Evolutionary conservation across 768 basidiomycete genomes (phyloP).

Genomic region (Lactarius sp.): DNA sequence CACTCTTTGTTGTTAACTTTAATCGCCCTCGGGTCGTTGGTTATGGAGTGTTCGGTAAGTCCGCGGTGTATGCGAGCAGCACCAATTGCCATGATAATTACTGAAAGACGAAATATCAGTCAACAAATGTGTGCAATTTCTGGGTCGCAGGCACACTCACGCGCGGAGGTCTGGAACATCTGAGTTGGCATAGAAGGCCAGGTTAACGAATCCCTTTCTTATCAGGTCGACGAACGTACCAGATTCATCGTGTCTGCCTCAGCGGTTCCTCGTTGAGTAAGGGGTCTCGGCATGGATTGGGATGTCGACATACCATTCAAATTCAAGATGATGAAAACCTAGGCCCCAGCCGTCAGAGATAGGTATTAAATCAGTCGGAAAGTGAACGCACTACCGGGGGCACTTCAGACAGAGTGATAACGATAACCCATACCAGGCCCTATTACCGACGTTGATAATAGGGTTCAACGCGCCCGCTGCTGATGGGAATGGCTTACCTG

Average conservation of each 20-base stretch:
- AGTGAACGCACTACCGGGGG: background rate
- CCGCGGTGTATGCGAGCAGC: constrained; percentile 1
- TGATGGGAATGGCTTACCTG: background rate
- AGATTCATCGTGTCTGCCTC: background rate
- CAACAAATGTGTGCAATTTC: background rate
- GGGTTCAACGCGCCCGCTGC: background rate
- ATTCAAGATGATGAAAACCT: constrained; percentile 6
- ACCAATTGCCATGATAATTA: background rate
- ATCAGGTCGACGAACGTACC: background rate
- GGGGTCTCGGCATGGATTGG: background rate
- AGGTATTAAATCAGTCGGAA: background rate
- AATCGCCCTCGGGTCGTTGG: background rate
- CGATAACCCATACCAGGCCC: constrained; percentile 2
- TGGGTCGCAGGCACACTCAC: background rate
- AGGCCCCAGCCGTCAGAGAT: background rate
- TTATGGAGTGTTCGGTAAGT: background rate
- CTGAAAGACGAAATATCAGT: background rate
- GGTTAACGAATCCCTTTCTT: background rate
- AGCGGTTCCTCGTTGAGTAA: background rate
- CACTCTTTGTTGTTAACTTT: background rate
- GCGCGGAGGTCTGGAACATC: constrained; percentile 2
- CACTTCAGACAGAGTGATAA: background rate
- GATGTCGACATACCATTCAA: background rate
- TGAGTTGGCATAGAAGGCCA: background rate
- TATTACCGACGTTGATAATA: background rate